phyloP scores from a whole-genome alignment of 2,329 filamentous ascomycete species.

The Apiospora phragmitis region DNA sequence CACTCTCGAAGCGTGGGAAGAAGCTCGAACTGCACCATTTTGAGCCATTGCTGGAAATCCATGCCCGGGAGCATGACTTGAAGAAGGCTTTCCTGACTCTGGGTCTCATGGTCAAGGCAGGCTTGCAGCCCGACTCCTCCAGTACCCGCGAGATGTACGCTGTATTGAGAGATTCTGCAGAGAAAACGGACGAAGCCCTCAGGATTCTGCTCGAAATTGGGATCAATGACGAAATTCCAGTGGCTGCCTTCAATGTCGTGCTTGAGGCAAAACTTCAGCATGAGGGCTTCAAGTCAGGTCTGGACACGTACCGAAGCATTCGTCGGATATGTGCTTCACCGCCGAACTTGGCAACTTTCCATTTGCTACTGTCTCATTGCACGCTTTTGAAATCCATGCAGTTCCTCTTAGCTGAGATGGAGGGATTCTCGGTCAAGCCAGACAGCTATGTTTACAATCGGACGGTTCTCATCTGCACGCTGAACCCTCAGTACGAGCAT shows the following conservation, averaged over 20 bases:
- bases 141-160: slow-evolving; percentile 65
- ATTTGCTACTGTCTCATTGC: slow-evolving; percentile 34
- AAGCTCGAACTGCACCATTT: slow-evolving; percentile 70
- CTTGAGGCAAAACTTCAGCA: slow-evolving; percentile 35
- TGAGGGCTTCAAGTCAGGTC: slow-evolving; percentile 26
- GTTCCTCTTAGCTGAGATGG: slow-evolving; percentile 40
- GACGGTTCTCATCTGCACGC: slow-evolving; percentile 33
- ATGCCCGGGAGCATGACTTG: slow-evolving; percentile 61
- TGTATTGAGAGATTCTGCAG: slow-evolving; percentile 49
- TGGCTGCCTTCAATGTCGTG: slow-evolving; percentile 42
- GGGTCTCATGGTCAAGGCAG: slow-evolving; percentile 70
- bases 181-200: slow-evolving; percentile 53
- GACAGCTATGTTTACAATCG: slow-evolving; percentile 30
- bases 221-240: slow-evolving; percentile 34
- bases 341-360: slow-evolving; percentile 38
- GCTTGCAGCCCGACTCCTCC: slow-evolving; percentile 54
- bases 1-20: slow-evolving; percentile 59
- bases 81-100: slow-evolving; percentile 68
- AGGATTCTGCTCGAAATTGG: slow-evolving; percentile 56
- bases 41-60: slow-evolving; percentile 74
- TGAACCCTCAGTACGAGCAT: slow-evolving; percentile 34
- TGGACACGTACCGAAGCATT: slow-evolving; percentile 39
- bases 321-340: slow-evolving; percentile 35
- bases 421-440: slow-evolving; percentile 33
- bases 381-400: slow-evolving; percentile 28